Evolutionary conservation across 2,329 filamentous ascomycete species (phyloP).

Genomic region (Penicillium palitans): DNA sequence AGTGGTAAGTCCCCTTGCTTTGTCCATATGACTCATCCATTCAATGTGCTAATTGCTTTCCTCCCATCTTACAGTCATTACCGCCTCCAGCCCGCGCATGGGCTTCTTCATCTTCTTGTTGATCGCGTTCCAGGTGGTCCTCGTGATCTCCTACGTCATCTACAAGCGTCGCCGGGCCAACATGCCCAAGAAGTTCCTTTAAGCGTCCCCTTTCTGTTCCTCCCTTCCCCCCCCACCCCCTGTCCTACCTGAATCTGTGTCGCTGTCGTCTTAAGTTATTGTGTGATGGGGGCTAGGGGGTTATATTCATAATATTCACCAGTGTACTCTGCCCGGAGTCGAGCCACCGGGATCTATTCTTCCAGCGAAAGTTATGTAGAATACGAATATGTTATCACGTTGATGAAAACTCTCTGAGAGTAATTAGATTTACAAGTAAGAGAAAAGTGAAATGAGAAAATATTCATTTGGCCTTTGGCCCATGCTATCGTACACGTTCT

Average conservation of each 20-base stretch:
- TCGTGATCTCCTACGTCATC: slow-evolving; percentile 67
- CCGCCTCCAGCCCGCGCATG: slow-evolving; percentile 57
- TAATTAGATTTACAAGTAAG: not conserved
- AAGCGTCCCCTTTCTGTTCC: slow-evolving; percentile 23
- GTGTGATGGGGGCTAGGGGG: not conserved
- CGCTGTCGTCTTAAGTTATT: not conserved
- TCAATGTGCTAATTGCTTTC: slow-evolving; percentile 4
- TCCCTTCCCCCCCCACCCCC: not conserved
- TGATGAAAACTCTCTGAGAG: not conserved
- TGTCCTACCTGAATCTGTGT: not conserved
- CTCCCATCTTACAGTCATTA: slow-evolving; percentile 46
- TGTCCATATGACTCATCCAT: not conserved
- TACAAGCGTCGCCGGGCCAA: slow-evolving; percentile 77
- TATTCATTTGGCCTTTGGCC: slow-evolving; percentile 17
- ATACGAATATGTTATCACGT: slow-evolving; percentile 20
- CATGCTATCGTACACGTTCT: slow-evolving; percentile 25
- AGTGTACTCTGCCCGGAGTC: slow-evolving; percentile 9
- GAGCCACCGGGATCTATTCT: slow-evolving; percentile 9
- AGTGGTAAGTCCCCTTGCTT: slow-evolving; percentile 46
- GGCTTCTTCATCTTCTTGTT: slow-evolving; percentile 68
- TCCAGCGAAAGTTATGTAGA: slow-evolving; percentile 19
- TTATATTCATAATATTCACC: slow-evolving; percentile 10
- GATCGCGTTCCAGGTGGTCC: slow-evolving; percentile 70
- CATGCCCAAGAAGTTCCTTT: slow-evolving; percentile 91
- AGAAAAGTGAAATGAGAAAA: slow-evolving; percentile 4